Percentiles rank a stretch among this genome's conserved stretches.
phyloP scores from a whole-genome alignment of 2,329 filamentous ascomycete genomes.

The Penicillium fuscoglaucum region DNA sequence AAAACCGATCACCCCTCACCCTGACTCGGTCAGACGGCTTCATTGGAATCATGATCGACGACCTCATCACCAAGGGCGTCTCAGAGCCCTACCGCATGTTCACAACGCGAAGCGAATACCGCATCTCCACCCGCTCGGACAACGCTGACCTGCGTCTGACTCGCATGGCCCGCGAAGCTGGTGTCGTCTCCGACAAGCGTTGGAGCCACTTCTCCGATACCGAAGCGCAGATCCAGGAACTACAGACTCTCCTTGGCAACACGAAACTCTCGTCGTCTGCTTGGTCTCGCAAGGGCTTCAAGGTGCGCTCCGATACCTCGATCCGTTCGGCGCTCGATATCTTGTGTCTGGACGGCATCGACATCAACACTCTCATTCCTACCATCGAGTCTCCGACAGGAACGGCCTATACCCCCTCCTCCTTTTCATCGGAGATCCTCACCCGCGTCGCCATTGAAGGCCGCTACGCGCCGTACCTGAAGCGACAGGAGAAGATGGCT shows the following conservation, averaged over 20 bases:
- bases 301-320: conserved; percentile 64
- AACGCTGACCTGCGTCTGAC: conserved; percentile 91
- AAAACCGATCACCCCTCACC: conserved; percentile 63
- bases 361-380: conserved; percentile 57
- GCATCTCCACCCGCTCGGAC: conserved; percentile 87
- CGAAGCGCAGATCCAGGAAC: conserved; percentile 64
- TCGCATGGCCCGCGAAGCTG: conserved; percentile 70
- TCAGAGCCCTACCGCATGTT: conserved; percentile 99
- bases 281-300: conserved; percentile 72
- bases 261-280: conserved; percentile 60
- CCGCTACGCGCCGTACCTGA: conserved; percentile 82
- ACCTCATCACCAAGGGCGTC: conserved; percentile 93
- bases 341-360: conserved; percentile 65
- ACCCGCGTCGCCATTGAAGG: conserved; percentile 77
- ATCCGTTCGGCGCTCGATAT: conserved; percentile 76
- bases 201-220: conserved; percentile 72
- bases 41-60: conserved; percentile 98
- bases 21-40: conserved; percentile 85
- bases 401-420: conserved; percentile 51
- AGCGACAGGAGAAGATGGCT: conserved; percentile 67
- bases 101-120: conserved; percentile 91
- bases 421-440: conserved; percentile 56
- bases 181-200: conserved; percentile 74
- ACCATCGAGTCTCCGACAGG: conserved; percentile 48
- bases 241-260: conserved; percentile 61